Conservation (phyloP, 371 early-diverging fungal genomes). For the Mucor ambiguus region DNA sequence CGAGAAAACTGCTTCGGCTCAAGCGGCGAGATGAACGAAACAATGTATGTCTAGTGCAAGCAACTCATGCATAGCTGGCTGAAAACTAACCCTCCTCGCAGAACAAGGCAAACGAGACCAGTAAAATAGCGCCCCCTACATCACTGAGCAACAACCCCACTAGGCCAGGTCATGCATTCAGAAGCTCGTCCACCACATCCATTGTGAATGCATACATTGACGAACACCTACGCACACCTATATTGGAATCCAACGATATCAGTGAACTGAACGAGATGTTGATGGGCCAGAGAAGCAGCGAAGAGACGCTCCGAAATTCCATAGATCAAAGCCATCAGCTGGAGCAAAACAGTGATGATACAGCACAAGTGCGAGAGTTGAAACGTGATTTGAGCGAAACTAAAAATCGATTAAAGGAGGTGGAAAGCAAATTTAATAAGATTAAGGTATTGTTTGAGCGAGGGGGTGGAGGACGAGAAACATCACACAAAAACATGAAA, state of each 20-base stretch:
- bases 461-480: neutral
- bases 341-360: conserved; percentile 6
- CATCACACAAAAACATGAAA: neutral
- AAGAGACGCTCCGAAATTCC: conserved; percentile 21
- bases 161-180: conserved; percentile 8
- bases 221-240: conserved; percentile 14
- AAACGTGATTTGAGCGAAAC: conserved; percentile 35
- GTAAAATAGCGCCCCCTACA: neutral
- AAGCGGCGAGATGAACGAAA: conserved; percentile 43
- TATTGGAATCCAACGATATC: conserved; percentile 17
- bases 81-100: neutral
- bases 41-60: neutral
- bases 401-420: conserved; percentile 34
- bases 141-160: neutral
- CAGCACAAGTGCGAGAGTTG: conserved; percentile 11
- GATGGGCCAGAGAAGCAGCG: conserved; percentile 24
- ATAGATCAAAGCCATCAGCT: neutral
- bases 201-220: conserved; percentile 34
- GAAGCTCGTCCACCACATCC: conserved; percentile 28
- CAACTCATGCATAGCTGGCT: neutral
- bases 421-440: conserved; percentile 44
- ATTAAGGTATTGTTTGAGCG: conserved; percentile 36
- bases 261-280: conserved; percentile 26
- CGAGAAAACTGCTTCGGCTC: conserved; percentile 39
- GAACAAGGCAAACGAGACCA: neutral